Conservation (phyloP, 2,329 filamentous ascomycete species). For the Aspergillus niger region DNA sequence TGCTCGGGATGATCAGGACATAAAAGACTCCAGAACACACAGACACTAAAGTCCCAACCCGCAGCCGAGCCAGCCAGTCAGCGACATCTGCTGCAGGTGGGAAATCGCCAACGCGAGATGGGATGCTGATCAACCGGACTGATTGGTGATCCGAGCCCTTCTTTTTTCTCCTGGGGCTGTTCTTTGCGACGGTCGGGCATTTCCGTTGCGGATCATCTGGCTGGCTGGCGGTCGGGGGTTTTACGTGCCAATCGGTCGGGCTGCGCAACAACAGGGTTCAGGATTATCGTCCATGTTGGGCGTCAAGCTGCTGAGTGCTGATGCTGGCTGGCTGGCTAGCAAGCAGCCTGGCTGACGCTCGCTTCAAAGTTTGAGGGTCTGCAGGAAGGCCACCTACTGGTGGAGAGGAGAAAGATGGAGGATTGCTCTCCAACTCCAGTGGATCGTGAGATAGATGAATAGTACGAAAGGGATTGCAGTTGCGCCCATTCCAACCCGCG, state of each 20-base stretch:
- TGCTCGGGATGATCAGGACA: background rate
- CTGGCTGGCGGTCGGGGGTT: conserved; percentile 29
- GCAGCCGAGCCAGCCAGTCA: conserved; percentile 5
- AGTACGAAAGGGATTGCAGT: background rate
- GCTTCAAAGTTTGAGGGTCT: background rate
- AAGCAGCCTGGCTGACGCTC: too few relatives aligned
- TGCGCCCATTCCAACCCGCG: conserved; percentile 3
- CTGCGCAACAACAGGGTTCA: conserved; percentile 3
- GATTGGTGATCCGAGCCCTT: conserved; percentile 18
- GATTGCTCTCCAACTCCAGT: too few relatives aligned
- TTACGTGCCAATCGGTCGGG: conserved; percentile 32
- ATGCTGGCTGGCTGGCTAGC: background rate
- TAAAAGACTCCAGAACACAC: background rate
- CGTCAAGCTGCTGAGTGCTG: conserved; percentile 15
- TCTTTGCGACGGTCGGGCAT: conserved; percentile 27
- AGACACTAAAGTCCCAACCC: background rate
- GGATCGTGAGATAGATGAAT: background rate
- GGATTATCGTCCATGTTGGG: conserved; percentile 25
- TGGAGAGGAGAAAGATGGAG: background rate
- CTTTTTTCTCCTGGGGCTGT: conserved; percentile 13
- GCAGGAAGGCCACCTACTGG: background rate
- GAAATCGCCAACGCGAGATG: conserved; percentile 18
- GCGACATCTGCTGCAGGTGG: conserved; percentile 14
- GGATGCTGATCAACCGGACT: conserved; percentile 13
- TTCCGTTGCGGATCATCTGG: conserved; percentile 37